Conservation (phyloP, 2,329 filamentous ascomycete genomes). For the Hypoxylon sp. region DNA sequence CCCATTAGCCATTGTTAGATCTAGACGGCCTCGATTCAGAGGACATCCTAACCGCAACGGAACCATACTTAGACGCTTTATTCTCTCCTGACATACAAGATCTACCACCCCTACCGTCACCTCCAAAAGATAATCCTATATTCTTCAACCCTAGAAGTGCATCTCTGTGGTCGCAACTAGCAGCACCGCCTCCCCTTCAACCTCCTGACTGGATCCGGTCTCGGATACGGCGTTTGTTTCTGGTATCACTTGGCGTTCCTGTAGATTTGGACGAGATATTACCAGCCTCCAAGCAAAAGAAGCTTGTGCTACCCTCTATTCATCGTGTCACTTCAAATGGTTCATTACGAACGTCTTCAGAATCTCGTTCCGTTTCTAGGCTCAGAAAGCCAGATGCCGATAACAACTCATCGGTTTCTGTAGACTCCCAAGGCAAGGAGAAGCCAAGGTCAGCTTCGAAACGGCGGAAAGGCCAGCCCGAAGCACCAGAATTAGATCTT, state of each 20-base stretch:
- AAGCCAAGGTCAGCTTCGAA: conserved; percentile 57
- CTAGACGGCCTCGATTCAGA: conserved; percentile 74
- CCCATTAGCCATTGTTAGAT: conserved; percentile 74
- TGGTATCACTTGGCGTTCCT: conserved; percentile 95
- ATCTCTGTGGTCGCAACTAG: conserved; percentile 95
- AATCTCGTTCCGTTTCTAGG: conserved; percentile 65
- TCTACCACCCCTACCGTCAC: conserved; percentile 65
- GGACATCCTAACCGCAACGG: conserved; percentile 72
- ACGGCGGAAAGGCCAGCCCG: conserved; percentile 71
- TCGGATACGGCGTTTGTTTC: conserved; percentile 92
- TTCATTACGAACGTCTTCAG: conserved; percentile 70
- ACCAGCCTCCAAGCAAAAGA: conserved; percentile 97
- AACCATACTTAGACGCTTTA: conserved; percentile 76
- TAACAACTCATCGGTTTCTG: conserved; percentile 71
- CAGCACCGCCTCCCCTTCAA: conserved; percentile 92
- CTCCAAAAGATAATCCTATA: conserved; percentile 72
- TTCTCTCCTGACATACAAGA: conserved; percentile 73
- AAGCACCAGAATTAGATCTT: conserved; percentile 83
- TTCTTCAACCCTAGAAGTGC: conserved; percentile 89
- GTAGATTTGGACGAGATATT: conserved; percentile 98
- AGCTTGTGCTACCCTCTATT: conserved; percentile 87
- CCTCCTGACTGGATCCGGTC: conserved; percentile 98
- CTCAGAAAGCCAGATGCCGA: conserved; percentile 62
- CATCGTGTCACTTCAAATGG: conserved; percentile 63
- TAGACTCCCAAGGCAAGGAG: conserved; percentile 72